A percentile compares a stretch with the other conserved stretches of the same genome.
These are phyloP conservation scores for Chlamydomonas eustigma DNA, from an alignment of 139 green algal genomes.

Conservation along the genomic window DNA sequence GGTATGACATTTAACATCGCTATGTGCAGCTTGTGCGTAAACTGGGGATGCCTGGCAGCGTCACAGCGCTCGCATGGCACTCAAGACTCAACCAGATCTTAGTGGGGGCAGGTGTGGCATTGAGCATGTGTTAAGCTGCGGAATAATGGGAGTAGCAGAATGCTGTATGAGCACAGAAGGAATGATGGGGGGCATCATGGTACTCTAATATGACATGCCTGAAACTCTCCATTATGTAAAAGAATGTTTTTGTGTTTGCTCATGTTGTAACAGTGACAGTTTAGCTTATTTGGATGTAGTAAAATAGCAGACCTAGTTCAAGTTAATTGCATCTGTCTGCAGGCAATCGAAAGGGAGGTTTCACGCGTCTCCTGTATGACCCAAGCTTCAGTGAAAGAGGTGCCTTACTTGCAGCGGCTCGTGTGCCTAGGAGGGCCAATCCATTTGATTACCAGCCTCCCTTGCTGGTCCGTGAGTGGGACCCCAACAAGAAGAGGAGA, in stretches of 20 bases:
- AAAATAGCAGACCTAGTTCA: no score
- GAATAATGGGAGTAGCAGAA: no score
- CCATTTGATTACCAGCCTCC: slow-evolving; percentile 62
- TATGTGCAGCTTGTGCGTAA: slow-evolving; percentile 25
- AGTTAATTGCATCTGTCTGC: no score
- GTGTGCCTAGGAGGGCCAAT: slow-evolving; percentile 44
- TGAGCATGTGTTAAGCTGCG: no score
- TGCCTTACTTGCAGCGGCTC: slow-evolving; percentile 60
- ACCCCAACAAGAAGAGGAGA: slow-evolving; percentile 36
- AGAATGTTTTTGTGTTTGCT: no score
- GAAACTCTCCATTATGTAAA: no score
- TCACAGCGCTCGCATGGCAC: slow-evolving; percentile 80
- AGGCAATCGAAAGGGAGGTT: slow-evolving; percentile 49
- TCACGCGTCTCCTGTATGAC: slow-evolving; percentile 78
- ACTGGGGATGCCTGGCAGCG: slow-evolving; percentile 55
- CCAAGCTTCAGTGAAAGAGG: slow-evolving; percentile 62
- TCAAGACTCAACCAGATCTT: slow-evolving; percentile 90
- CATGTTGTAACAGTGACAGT: no score
- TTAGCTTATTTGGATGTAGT: no score
- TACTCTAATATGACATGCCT: no score
- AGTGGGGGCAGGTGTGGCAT: slow-evolving; percentile 58
- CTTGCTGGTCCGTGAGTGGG: slow-evolving; percentile 60
- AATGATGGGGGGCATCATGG: no score
- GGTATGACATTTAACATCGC: neutral
- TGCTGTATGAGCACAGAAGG: no score